Base-by-base conservation (phyloP, 352 stramenopile genomes). In the Pythium sp. region DNA sequence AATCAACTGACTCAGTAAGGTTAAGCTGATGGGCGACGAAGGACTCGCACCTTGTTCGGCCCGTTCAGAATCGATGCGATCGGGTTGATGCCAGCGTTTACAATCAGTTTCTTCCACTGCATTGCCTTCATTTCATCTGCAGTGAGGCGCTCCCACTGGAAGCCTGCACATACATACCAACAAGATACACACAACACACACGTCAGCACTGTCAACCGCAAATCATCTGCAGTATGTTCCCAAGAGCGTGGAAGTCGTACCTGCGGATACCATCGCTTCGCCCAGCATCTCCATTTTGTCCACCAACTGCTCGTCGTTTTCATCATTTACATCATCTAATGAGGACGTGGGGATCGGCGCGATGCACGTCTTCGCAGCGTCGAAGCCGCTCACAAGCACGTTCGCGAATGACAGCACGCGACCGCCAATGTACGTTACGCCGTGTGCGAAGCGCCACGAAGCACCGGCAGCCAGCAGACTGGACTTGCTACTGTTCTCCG, bases 21-120 rank as follows among this genome's bases (percentile, higher is more conserved):
- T 32, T 6, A 32, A 32, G 30, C 30, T 32, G 30, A 32, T 32
- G 30, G 30, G 30, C 30, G 30, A 32, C 30, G 11, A 0, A 12
- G 34, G 36, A 43, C 36, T 18, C 20, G 28, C 3, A 86, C 82
- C 32, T 71, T 57, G 67, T 94, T 94, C 2, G 77, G 57, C 12
- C 74, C 69, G 61, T 94, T 73, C 5, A 93, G 47, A 18, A 94
- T 58, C 9, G 81, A 85, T 9, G 81, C 82, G 20, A 94, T 72
- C 4, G 86, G 84, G 58, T 94, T 94, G 68, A 94, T 92, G 2
- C 74, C 83, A 2, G 86, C 86, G 64, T 94, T 94, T 43, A 94
- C 81, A 70, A 94, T 87, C 38, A 93, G 71, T 56, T 94, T 94
- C 20, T 77, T 75, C 86, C 86, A 94, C 12, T 89, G 73, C 38